Base-by-base conservation (phyloP, 2,329 filamentous ascomycete genomes). In the Colletotrichum tanaceti region DNA sequence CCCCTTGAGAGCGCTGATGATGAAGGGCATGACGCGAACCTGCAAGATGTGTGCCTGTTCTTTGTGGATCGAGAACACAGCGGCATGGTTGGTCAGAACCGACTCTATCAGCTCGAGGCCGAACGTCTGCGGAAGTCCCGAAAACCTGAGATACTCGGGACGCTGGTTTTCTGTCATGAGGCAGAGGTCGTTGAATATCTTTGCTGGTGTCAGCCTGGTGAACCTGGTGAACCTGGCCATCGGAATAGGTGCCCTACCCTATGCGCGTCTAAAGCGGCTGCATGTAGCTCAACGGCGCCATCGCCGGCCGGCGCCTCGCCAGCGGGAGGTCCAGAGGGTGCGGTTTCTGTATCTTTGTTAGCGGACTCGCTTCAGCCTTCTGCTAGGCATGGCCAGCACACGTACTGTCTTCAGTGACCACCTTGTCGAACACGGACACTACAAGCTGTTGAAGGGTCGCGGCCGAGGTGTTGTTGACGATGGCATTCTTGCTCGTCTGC, bases 361-460 rank as follows among this genome's bases (percentile, higher is more conserved):
- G 71, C 11, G 59, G 59, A 44, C 9, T 18, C 6, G 50, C 9
- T 38, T 46, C 43, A 6, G 7, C 32, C 28, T 7, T 24, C 47
- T 3, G 14, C 13, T 14, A 10, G 60, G 10, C 20, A 11, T 14
- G 4, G 6, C n/a, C n/a, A n/a, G n/a, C 14, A 57, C 14, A 84
- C 88, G 77, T 80, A 91, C 90, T 90, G 77, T 98, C 94, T 82
- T 98, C 94, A 6, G 83, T 82, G 0, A 90, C 87, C 2, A 98
- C 93, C 77, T 97, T 96, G 77, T 98, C 96, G 79, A 98, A 98
- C 0, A 97, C 92, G 0, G 93, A 91, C 39, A 96, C 93, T 9
- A 98, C 90, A 16, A 99, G 87, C 78, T 98, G 96, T 79, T 98
- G 95, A 62, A 99, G 83, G 2, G 96, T 98, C n/a, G 96, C 96